Percentiles rank a stretch among this genome's conserved stretches.
Conservation (phyloP, 805 yeast genomes). For the Priceomyces fermenticarens region DNA sequence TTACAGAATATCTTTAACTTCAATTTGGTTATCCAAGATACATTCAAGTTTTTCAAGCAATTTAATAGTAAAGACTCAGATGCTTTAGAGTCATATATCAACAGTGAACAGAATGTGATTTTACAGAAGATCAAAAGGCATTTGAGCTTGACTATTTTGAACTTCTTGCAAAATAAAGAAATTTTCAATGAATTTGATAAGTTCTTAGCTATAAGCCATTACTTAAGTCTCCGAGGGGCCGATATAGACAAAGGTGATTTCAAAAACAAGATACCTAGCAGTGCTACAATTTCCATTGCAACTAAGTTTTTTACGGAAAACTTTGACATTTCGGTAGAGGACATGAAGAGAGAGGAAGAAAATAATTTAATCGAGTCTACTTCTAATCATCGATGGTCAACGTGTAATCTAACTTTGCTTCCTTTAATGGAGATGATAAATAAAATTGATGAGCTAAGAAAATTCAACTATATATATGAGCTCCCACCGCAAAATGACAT, state of each 20-base stretch:
- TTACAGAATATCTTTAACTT: slow-evolving; percentile 21
- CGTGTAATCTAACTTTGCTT: slow-evolving; percentile 32
- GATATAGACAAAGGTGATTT: neutral
- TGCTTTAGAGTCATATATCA: slow-evolving; percentile 1
- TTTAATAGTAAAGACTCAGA: slow-evolving; percentile 4
- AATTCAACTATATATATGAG: slow-evolving; percentile 24
- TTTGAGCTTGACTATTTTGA: slow-evolving; percentile 17
- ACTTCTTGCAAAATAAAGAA: neutral
- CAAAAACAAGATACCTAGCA: slow-evolving; percentile 10
- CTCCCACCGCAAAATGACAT: slow-evolving; percentile 4
- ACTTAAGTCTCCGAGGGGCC: slow-evolving; percentile 1
- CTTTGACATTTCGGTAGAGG: slow-evolving; percentile 18
- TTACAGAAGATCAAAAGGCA: slow-evolving; percentile 13
- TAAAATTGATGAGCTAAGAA: slow-evolving; percentile 29
- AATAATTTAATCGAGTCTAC: slow-evolving; percentile 19
- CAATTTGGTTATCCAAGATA: slow-evolving; percentile 16
- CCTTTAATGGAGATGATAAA: slow-evolving; percentile 35
- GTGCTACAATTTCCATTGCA: slow-evolving; percentile 20
- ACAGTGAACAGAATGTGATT: slow-evolving; percentile 18
- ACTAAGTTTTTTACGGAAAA: slow-evolving; percentile 33
- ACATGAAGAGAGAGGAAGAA: slow-evolving; percentile 10
- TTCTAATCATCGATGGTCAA: slow-evolving; percentile 34
- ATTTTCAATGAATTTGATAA: slow-evolving; percentile 9
- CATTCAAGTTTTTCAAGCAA: slow-evolving; percentile 10
- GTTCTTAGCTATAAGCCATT: slow-evolving; percentile 11